phyloP scores from a whole-genome alignment of 257 asterid species.

The Nyctanthes arbortristis region DNA sequence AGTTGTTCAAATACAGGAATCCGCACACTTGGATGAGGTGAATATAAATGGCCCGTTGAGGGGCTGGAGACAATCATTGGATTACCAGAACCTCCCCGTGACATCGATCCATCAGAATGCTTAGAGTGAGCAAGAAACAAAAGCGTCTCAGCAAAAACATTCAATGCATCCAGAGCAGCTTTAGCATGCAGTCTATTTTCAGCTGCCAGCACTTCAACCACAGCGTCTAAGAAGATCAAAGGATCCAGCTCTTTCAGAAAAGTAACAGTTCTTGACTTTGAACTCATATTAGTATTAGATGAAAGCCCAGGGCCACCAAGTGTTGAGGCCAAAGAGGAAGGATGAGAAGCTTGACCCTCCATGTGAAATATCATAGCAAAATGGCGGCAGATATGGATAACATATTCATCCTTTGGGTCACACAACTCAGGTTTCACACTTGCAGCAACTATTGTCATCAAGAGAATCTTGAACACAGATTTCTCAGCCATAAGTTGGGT shows the following conservation, averaged over 20 bases:
- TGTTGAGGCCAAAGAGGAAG: conserved; percentile 47
- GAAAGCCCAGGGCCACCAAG: conserved; percentile 60
- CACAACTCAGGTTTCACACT: conserved; percentile 84
- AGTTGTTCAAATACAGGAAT: conserved; percentile 96
- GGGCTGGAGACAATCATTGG: conserved; percentile 99
- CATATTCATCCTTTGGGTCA: conserved; percentile 83
- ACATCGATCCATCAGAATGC: conserved; percentile 68
- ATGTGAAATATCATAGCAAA: conserved; percentile 93
- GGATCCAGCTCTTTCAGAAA: conserved; percentile 96
- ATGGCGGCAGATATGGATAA: conserved; percentile 80
- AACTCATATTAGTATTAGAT: conserved; percentile 50
- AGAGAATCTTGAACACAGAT: conserved; percentile 90
- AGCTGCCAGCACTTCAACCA: conserved; percentile 89
- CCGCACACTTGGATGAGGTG: conserved; percentile 95
- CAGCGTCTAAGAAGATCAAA: conserved; percentile 87
- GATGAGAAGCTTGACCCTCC: conserved; percentile 59
- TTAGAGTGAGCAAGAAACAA: conserved; percentile 87
- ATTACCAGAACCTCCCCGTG: conserved; percentile 92
- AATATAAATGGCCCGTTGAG: conserved; percentile 94
- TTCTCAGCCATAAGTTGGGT: conserved; percentile 99
- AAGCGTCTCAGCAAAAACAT: conserved; percentile 75
- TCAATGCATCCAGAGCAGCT: conserved; percentile 87
- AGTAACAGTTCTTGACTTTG: conserved; percentile 61
- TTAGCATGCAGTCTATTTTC: conserved; percentile 88
- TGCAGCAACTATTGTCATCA: conserved; percentile 91